Evolutionary conservation across 345 rosid species (phyloP).

Genomic region (Sonneratia caseolaris): DNA sequence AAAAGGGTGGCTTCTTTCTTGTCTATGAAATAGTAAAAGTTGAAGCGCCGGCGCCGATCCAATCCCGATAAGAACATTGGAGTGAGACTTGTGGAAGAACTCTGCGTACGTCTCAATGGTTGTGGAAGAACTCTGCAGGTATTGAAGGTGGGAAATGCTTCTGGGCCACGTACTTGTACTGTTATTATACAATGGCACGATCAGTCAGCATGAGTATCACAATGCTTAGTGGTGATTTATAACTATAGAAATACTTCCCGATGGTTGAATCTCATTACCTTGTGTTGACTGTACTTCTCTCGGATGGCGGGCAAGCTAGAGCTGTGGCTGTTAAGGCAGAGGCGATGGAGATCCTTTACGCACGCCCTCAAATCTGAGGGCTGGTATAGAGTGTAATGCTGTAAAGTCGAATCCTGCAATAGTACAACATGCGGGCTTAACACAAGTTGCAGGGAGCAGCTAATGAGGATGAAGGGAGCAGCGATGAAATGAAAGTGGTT

Average conservation of each 20-base stretch:
- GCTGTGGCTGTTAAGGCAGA: conserved; percentile 38
- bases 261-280: conserved; percentile 28
- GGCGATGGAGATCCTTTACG: conserved; percentile 57
- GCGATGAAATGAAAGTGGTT: not conserved
- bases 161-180: conserved; percentile 87
- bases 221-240: not conserved
- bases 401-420: conserved; percentile 63
- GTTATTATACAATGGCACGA: conserved; percentile 5
- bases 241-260: not conserved
- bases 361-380: conserved; percentile 58
- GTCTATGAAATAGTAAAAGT: not conserved
- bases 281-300: conserved; percentile 84
- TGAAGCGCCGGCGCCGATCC: not conserved
- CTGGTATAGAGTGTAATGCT: conserved; percentile 72
- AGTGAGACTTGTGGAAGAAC: not conserved
- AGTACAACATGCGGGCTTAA: not conserved
- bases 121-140: conserved; percentile 56
- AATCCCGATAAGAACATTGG: conserved; percentile 30
- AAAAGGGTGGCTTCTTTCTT: not conserved
- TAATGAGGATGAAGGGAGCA: not conserved
- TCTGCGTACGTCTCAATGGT: conserved; percentile 3
- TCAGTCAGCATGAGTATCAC: not conserved
- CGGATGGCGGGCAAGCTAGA: conserved; percentile 60
- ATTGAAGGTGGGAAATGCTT: conserved; percentile 61
- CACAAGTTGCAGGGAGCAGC: not conserved